These are phyloP conservation scores for Quercus berberidifolia DNA, from an alignment of 306 rosid species.

Conservation along the genomic window DNA sequence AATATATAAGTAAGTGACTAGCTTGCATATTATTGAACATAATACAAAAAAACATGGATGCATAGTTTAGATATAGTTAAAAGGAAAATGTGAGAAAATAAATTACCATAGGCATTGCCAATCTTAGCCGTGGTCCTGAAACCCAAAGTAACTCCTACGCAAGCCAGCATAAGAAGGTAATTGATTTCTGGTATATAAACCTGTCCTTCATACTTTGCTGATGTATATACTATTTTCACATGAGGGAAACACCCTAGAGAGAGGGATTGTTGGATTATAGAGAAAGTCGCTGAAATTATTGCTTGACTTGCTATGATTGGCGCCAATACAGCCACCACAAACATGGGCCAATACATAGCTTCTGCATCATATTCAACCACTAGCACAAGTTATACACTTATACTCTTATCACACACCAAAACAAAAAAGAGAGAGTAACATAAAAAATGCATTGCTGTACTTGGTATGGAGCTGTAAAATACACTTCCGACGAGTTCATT, in stretches of 20 bases:
- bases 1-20: too few species aligned
- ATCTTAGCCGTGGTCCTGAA: background rate
- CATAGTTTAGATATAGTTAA: too few species aligned
- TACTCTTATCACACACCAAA: background rate
- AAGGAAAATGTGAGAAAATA: background rate
- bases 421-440: background rate
- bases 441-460: background rate
- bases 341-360: constrained; percentile 36
- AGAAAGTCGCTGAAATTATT: constrained; percentile 16
- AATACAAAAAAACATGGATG: too few species aligned
- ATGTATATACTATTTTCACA: too few species aligned
- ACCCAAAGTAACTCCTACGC: too few species aligned
- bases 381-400: background rate
- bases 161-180: too few species aligned
- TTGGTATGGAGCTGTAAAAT: background rate
- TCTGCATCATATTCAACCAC: background rate
- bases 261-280: too few species aligned
- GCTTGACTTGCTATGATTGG: constrained; percentile 29
- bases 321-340: constrained; percentile 31
- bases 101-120: constrained; percentile 36
- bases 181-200: too few species aligned
- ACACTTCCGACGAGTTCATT: background rate
- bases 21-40: too few species aligned
- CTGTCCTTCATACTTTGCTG: too few species aligned
- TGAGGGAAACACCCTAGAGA: too few species aligned